A percentile compares a stretch with the other conserved stretches of the same genome.
phyloP scores from a whole-genome alignment of 192 early-diverging fungal species.

The Cladochytrium replicatum region DNA sequence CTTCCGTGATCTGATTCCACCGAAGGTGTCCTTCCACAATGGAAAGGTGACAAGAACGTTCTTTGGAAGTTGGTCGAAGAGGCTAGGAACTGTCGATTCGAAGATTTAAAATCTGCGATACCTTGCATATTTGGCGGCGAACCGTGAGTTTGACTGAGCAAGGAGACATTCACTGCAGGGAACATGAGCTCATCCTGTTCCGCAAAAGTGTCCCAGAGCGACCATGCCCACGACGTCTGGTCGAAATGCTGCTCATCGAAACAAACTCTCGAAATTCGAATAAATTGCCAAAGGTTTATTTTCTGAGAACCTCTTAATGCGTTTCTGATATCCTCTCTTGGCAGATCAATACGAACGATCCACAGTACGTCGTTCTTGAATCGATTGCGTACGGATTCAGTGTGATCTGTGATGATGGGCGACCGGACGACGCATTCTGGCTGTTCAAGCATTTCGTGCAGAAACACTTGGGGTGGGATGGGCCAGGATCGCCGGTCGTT shows the following conservation, averaged over 20 bases:
- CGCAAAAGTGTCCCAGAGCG: constrained; percentile 3
- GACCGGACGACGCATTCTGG: constrained; percentile 34
- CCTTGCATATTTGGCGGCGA: constrained; percentile 6
- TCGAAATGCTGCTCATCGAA: constrained; percentile 21
- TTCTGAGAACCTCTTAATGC: too few species aligned
- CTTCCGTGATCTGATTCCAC: not conserved
- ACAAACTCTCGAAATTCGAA: not conserved
- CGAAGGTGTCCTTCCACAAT: constrained; percentile 14
- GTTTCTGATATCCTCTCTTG: constrained; percentile 1
- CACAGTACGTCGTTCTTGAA: constrained; percentile 17
- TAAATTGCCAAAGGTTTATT: not conserved
- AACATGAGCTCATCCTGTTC: not conserved
- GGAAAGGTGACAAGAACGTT: too few species aligned
- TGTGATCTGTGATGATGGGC: constrained; percentile 30
- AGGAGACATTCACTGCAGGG: not conserved
- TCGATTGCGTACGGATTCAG: constrained; percentile 24
- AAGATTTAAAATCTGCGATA: constrained; percentile 14
- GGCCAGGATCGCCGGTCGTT: not conserved
- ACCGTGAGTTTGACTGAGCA: not conserved
- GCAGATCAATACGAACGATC: constrained; percentile 4
- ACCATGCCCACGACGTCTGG: constrained; percentile 7
- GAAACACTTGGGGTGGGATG: not conserved
- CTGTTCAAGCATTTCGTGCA: constrained; percentile 22
- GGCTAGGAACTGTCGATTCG: constrained; percentile 11
- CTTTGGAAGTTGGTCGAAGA: constrained; percentile 23